A percentile compares a stretch with the other conserved stretches of the same genome.
phyloP scores from a whole-genome alignment of 371 early-diverging fungal species.

The Capillidium heterosporum region DNA sequence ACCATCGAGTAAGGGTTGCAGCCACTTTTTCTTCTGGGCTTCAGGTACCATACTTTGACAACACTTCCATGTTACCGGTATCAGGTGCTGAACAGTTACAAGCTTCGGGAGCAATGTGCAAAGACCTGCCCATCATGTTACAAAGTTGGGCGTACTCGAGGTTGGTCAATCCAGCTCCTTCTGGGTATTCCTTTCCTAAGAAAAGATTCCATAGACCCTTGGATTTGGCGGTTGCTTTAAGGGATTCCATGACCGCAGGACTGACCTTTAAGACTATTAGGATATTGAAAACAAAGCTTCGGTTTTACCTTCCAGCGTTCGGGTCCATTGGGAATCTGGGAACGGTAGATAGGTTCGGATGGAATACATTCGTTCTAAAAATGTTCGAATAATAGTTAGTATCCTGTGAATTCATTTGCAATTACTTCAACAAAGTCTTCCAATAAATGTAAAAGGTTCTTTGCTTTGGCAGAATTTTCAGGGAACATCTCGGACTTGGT shows the following conservation, averaged over 20 bases:
- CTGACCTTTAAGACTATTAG: constrained; percentile 18
- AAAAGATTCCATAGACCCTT: constrained; percentile 95
- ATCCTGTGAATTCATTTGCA: neutral
- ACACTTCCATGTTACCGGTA: constrained; percentile 97
- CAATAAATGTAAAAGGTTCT: constrained; percentile 42
- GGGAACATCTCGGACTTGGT: neutral
- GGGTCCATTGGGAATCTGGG: constrained; percentile 53
- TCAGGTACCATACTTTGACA: constrained; percentile 82
- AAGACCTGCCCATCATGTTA: constrained; percentile 69
- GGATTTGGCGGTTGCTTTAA: constrained; percentile 67
- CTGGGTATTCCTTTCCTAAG: constrained; percentile 48
- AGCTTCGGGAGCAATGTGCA: constrained; percentile 67
- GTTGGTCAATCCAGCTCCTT: constrained; percentile 80
- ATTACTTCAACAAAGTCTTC: constrained; percentile 63
- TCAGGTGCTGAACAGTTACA: constrained; percentile 92
- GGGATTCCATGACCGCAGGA: constrained; percentile 69
- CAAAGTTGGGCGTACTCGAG: constrained; percentile 84
- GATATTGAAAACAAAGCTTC: neutral
- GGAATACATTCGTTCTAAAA: constrained; percentile 85
- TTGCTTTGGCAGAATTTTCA: constrained; percentile 37
- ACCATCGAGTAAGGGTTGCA: constrained; percentile 70
- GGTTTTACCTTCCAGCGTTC: constrained; percentile 55
- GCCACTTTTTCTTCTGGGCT: constrained; percentile 71
- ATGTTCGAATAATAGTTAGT: neutral
- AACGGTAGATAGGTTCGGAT: constrained; percentile 53